A percentile compares a stretch with the other conserved stretches of the same genome.
These are phyloP conservation scores for Hebeloma cylindrosporum DNA, from an alignment of 768 basidiomycete genomes.

Conservation along the genomic window DNA sequence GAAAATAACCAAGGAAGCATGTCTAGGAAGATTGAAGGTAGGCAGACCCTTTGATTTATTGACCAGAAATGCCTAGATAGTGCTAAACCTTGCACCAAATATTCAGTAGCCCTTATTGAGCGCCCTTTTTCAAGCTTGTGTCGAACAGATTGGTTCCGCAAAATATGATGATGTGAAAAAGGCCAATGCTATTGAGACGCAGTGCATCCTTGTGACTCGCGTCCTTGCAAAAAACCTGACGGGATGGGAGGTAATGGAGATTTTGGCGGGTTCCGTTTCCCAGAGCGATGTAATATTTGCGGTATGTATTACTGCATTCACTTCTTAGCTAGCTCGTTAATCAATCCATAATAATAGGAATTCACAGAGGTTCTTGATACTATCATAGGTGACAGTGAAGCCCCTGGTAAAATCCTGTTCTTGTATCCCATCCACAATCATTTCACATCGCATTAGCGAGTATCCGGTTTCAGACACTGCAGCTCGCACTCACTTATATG, in stretches of 20 bases:
- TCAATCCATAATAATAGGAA: slow-evolving; percentile 32
- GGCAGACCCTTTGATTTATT: slow-evolving; percentile 12
- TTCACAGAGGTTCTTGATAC: slow-evolving; percentile 49
- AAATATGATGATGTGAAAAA: slow-evolving; percentile 36
- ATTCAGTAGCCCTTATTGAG: slow-evolving; percentile 53
- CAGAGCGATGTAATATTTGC: slow-evolving; percentile 61
- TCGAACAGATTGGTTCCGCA: slow-evolving; percentile 37
- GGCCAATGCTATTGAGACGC: slow-evolving; percentile 50
- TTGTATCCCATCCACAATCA: neutral
- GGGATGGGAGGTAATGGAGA: slow-evolving; percentile 75
- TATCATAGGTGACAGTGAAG: slow-evolving; percentile 43
- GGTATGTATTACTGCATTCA: slow-evolving; percentile 27
- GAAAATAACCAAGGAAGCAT: slow-evolving; percentile 47
- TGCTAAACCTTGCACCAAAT: neutral
- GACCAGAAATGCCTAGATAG: neutral
- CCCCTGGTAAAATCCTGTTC: slow-evolving; percentile 41
- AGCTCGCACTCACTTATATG: slow-evolving; percentile 56
- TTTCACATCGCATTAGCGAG: slow-evolving; percentile 32
- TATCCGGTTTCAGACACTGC: slow-evolving; percentile 54
- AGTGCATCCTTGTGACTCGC: slow-evolving; percentile 45
- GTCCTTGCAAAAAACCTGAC: slow-evolving; percentile 57
- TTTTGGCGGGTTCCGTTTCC: slow-evolving; percentile 59
- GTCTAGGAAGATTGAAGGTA: slow-evolving; percentile 53
- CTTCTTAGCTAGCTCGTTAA: neutral
- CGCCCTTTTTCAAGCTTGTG: slow-evolving; percentile 47